Percentiles rank a stretch among this genome's conserved stretches.
These are phyloP conservation scores for Lachancea quebecensis DNA, from an alignment of 805 yeast genomes.

Conservation along the genomic window DNA sequence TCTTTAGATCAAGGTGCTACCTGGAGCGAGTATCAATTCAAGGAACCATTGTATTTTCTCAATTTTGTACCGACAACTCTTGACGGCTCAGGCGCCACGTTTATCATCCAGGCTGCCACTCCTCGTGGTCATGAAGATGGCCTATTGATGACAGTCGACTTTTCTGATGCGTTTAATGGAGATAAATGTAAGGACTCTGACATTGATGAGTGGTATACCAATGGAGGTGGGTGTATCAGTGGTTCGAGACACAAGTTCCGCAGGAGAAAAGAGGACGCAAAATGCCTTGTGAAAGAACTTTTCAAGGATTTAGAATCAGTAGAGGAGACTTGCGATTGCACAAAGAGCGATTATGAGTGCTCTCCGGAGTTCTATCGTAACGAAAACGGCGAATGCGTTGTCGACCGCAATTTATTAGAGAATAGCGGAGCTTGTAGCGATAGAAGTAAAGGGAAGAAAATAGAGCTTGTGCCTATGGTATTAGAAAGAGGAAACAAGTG, in stretches of 20 bases:
- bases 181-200: conserved; percentile 43
- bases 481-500: conserved; percentile 18
- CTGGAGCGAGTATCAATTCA: conserved; percentile 51
- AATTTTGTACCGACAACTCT: conserved; percentile 45
- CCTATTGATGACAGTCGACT: conserved; percentile 39
- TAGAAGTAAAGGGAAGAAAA: conserved; percentile 5
- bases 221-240: conserved; percentile 45
- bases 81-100: conserved; percentile 62
- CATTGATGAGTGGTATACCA: conserved; percentile 51
- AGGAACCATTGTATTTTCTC: conserved; percentile 35
- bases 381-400: conserved; percentile 42
- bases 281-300: conserved; percentile 43
- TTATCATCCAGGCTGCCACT: conserved; percentile 44
- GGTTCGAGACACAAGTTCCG: conserved; percentile 60
- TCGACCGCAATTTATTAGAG: conserved; percentile 22
- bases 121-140: conserved; percentile 10
- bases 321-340: conserved; percentile 59
- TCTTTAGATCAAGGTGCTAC: conserved; percentile 69
- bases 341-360: conserved; percentile 66
- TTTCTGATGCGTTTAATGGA: conserved; percentile 45
- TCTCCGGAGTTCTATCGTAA: conserved; percentile 40
- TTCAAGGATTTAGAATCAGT: conserved; percentile 34
- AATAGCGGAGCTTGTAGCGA: conserved; percentile 17
- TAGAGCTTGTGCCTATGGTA: conserved; percentile 16
- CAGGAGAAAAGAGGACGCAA: conserved; percentile 58